These are phyloP conservation scores for Mucuna pruriens DNA, from an alignment of 306 rosid species.

Conservation along the genomic window DNA sequence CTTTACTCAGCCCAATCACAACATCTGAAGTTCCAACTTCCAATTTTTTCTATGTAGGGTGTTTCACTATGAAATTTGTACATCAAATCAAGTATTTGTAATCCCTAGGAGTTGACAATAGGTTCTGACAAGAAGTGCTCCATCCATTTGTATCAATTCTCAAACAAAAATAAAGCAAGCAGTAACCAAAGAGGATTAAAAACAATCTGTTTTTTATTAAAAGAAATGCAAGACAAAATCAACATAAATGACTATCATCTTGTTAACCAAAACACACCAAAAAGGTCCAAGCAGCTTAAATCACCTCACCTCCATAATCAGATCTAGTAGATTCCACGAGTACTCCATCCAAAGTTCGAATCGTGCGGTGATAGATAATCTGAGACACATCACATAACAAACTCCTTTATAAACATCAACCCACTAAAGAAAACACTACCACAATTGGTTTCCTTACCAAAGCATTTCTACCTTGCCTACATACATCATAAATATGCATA, in stretches of 20 bases:
- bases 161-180: conserved; percentile 19
- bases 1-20: conserved; percentile 18
- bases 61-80: conserved; percentile 21
- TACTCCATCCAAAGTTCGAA: conserved; percentile 91
- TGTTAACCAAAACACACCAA: neutral
- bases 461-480: conserved; percentile 19
- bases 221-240: conserved; percentile 17
- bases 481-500: neutral
- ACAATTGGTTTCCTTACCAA: neutral
- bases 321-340: conserved; percentile 79
- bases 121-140: neutral
- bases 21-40: conserved; percentile 18
- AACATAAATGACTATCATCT: conserved; percentile 14
- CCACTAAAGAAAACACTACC: conserved; percentile 23
- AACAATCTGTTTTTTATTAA: neutral
- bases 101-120: neutral
- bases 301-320: conserved; percentile 76
- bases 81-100: neutral
- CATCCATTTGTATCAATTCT: conserved; percentile 5
- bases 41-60: neutral
- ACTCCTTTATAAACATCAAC: conserved; percentile 26
- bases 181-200: neutral
- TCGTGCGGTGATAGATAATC: conserved; percentile 82
- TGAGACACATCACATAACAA: conserved; percentile 38
- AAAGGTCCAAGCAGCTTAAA: conserved; percentile 8